Conservation (phyloP, 768 basidiomycete species). For the Boletus sp. region DNA sequence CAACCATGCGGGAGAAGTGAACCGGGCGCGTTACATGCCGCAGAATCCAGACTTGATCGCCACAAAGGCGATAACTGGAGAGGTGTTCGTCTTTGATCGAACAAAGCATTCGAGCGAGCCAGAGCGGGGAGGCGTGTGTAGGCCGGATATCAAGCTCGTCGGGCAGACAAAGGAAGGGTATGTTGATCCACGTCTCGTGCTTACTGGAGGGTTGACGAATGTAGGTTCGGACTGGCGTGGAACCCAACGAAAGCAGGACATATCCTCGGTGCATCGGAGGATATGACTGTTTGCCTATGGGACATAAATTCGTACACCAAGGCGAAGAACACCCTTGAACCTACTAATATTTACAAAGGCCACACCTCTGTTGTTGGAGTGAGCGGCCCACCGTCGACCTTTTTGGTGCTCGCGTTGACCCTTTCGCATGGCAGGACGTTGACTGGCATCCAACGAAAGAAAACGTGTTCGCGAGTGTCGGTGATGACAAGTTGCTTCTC, state of each 20-base stretch:
- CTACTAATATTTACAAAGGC: constrained; percentile 78
- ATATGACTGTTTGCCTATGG: constrained; percentile 96
- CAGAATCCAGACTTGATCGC: constrained; percentile 97
- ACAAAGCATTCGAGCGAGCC: constrained; percentile 97
- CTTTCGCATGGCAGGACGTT: constrained; percentile 64
- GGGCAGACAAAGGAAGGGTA: constrained; percentile 95
- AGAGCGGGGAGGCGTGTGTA: constrained; percentile 77
- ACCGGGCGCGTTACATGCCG: constrained; percentile 98
- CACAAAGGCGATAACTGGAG: constrained; percentile 88
- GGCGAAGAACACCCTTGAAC: constrained; percentile 75
- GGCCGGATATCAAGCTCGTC: constrained; percentile 86
- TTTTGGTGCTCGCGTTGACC: not conserved
- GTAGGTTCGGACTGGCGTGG: constrained; percentile 94
- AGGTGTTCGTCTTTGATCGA: constrained; percentile 93
- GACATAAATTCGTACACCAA: constrained; percentile 90
- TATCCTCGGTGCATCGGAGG: constrained; percentile 90
- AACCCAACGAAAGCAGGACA: constrained; percentile 80
- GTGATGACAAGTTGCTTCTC: constrained; percentile 93
- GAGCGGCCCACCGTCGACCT: constrained; percentile 28
- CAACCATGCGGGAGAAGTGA: constrained; percentile 94
- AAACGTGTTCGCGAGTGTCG: constrained; percentile 88
- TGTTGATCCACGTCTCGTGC: constrained; percentile 27
- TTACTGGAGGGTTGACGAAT: constrained; percentile 5
- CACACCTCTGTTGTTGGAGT: constrained; percentile 93
- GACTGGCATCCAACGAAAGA: constrained; percentile 90